Evolutionary conservation across 2,329 filamentous ascomycete genomes (phyloP).

Genomic region (Cryphonectria naterciae): DNA sequence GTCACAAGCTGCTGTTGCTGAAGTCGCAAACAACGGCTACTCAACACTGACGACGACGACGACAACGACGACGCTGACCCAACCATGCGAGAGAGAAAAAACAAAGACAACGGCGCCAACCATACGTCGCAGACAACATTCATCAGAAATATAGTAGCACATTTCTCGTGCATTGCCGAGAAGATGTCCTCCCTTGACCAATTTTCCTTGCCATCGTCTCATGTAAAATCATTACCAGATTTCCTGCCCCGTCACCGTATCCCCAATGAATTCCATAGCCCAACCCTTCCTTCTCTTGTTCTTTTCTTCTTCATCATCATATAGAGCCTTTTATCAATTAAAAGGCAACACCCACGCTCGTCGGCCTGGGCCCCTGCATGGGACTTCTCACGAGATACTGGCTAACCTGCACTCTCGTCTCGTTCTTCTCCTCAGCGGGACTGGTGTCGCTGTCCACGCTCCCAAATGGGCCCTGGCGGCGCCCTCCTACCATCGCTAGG

Average conservation of each 20-base stretch:
- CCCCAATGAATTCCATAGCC: background rate
- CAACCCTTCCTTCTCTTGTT: background rate
- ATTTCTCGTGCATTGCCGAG: background rate
- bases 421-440: conserved; percentile 18
- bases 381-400: conserved; percentile 5
- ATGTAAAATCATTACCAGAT: conserved; percentile 1
- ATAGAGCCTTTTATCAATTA: conserved; percentile 29
- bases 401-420: conserved; percentile 20
- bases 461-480: conserved; percentile 25
- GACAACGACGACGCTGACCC: conserved; percentile 8
- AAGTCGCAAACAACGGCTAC: conserved; percentile 20
- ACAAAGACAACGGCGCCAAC: background rate
- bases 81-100: conserved; percentile 21
- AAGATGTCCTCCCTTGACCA: conserved; percentile 7
- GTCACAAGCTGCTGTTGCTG: conserved; percentile 24
- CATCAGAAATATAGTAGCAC: background rate
- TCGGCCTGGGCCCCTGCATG: conserved; percentile 39
- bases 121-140: conserved; percentile 8
- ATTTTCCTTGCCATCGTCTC: conserved; percentile 22
- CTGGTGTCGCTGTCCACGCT: conserved; percentile 17
- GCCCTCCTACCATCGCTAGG: conserved; percentile 1
- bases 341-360: conserved; percentile 54
- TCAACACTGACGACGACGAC: conserved; percentile 11
- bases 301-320: background rate
- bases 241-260: background rate